phyloP scores from a whole-genome alignment of 2,329 filamentous ascomycete genomes.

The Rhytidhysteron rufulum region DNA sequence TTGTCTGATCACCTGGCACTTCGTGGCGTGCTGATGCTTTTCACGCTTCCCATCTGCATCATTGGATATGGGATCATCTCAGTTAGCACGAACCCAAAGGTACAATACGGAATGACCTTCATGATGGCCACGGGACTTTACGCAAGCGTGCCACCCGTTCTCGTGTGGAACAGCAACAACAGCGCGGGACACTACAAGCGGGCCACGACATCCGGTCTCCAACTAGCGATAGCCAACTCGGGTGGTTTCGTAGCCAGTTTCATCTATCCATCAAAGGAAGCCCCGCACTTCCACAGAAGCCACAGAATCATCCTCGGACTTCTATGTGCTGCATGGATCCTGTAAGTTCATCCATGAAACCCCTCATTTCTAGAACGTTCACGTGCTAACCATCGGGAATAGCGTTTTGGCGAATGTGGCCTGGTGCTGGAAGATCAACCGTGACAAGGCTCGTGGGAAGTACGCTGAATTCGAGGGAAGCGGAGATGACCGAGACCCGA shows the following conservation, averaged over 20 bases:
- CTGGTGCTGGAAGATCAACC: slow-evolving; percentile 62
- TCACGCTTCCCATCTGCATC: slow-evolving; percentile 61
- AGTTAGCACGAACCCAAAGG: slow-evolving; percentile 48
- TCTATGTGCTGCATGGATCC: slow-evolving; percentile 59
- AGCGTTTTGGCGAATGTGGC: slow-evolving; percentile 59
- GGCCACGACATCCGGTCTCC: slow-evolving; percentile 62
- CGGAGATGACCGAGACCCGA: slow-evolving; percentile 62
- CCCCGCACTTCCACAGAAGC: slow-evolving; percentile 56
- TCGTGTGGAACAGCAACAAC: slow-evolving; percentile 67
- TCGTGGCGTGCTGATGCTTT: slow-evolving; percentile 60
- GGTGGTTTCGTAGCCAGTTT: slow-evolving; percentile 66
- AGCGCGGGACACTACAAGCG: slow-evolving; percentile 67
- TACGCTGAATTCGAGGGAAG: slow-evolving; percentile 55
- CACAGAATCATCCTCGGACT: slow-evolving; percentile 60
- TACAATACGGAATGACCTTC: slow-evolving; percentile 64
- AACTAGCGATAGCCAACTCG: slow-evolving; percentile 63
- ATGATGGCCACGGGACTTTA: slow-evolving; percentile 65
- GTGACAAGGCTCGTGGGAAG: slow-evolving; percentile 58
- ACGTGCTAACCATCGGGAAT: slow-evolving; percentile 12
- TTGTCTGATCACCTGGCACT: slow-evolving; percentile 59
- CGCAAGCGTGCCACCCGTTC: slow-evolving; percentile 57
- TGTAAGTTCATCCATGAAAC: slow-evolving; percentile 45
- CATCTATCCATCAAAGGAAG: slow-evolving; percentile 56
- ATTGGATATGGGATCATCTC: slow-evolving; percentile 63
- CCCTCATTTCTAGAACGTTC: background rate